These are phyloP conservation scores for Epichloe typhina DNA, from an alignment of 2,329 filamentous ascomycete genomes.

Conservation along the genomic window DNA sequence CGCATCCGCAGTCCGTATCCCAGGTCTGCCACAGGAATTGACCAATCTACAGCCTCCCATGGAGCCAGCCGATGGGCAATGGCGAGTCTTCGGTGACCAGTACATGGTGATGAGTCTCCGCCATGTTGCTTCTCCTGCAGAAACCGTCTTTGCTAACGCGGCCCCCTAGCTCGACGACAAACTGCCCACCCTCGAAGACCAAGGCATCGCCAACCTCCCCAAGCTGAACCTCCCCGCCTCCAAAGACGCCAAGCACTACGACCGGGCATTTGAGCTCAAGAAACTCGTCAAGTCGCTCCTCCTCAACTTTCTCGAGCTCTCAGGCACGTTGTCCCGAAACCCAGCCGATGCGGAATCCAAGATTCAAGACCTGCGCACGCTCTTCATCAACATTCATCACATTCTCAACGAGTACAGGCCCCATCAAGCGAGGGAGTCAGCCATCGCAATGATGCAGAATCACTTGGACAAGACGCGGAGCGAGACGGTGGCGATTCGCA, in stretches of 20 bases:
- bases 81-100: conserved; percentile 59
- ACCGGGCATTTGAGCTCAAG: conserved; percentile 57
- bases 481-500: conserved; percentile 58
- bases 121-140: not conserved
- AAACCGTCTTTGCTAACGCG: not conserved
- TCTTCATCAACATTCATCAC: conserved; percentile 87
- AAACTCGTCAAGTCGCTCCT: conserved; percentile 72
- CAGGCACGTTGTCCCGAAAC: conserved; percentile 33
- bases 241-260: conserved; percentile 41
- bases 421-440: conserved; percentile 78
- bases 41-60: conserved; percentile 68
- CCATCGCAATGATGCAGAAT: conserved; percentile 80
- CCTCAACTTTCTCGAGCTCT: conserved; percentile 77
- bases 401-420: conserved; percentile 89
- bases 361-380: conserved; percentile 61
- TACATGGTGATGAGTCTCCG: conserved; percentile 37
- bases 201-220: conserved; percentile 55
- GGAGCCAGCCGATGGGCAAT: conserved; percentile 57
- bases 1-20: conserved; percentile 20
- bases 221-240: conserved; percentile 26
- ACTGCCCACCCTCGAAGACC: conserved; percentile 54
- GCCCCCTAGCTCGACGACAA: conserved; percentile 39
- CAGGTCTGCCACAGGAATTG: conserved; percentile 55
- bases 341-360: conserved; percentile 49
- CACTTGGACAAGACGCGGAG: conserved; percentile 58